Conservation (phyloP, 1,284 basidiomycete species). For the Rhodotorula mucilaginosa region DNA sequence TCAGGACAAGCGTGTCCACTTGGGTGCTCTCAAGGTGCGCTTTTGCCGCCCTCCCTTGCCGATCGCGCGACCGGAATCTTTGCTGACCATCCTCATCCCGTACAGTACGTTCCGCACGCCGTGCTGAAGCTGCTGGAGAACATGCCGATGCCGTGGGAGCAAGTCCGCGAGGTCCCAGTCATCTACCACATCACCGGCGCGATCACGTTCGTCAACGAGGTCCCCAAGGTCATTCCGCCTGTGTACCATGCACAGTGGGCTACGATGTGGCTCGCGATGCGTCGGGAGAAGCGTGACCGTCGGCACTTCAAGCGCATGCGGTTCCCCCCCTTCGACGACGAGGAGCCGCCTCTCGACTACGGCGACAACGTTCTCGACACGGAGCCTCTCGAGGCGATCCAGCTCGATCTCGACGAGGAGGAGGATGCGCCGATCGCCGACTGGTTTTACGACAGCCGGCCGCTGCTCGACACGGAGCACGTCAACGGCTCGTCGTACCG, state of each 20-base stretch:
- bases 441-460: constrained; percentile 99
- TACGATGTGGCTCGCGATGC: constrained; percentile 99
- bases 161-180: constrained; percentile 94
- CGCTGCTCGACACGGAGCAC: constrained; percentile 78
- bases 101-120: constrained; percentile 77
- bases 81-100: not conserved
- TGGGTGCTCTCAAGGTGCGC: constrained; percentile 39
- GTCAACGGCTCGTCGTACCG: constrained; percentile 87
- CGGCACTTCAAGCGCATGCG: constrained; percentile 99
- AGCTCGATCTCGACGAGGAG: constrained; percentile 89
- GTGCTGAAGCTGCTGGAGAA: constrained; percentile 99
- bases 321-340: constrained; percentile 99
- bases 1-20: constrained; percentile 79
- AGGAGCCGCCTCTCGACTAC: constrained; percentile 96
- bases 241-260: constrained; percentile 99
- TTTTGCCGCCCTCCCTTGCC: not conserved
- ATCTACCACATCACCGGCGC: constrained; percentile 99
- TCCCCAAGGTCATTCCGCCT: constrained; percentile 93
- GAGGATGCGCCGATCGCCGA: constrained; percentile 94
- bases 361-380: constrained; percentile 98
- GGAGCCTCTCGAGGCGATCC: constrained; percentile 96
- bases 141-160: constrained; percentile 95
- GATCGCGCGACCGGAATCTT: not conserved
- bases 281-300: constrained; percentile 96
- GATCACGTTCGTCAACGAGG: constrained; percentile 99